Percentiles rank a stretch among this genome's conserved stretches.
Conservation (phyloP, 257 asterid genomes). For the Fraxinus quadrangulata region DNA sequence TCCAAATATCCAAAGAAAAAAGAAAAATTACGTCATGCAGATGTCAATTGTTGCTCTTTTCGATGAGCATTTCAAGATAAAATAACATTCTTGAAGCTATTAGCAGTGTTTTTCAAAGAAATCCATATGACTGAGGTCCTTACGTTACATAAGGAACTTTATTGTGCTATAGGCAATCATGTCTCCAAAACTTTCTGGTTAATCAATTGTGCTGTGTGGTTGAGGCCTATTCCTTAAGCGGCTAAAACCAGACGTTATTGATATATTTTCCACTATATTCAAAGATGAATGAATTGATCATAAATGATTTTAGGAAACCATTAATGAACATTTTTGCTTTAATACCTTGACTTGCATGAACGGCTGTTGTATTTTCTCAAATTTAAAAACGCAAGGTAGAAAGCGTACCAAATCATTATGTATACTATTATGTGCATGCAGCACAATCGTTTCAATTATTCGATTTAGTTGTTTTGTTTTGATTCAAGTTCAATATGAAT, state of each 20-base stretch:
- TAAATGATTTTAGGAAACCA: background rate
- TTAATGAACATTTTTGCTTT: background rate
- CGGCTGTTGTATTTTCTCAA: background rate
- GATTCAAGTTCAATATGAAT: too few species aligned
- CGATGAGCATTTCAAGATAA: background rate
- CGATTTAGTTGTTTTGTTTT: too few species aligned
- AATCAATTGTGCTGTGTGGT: background rate
- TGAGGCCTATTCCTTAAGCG: background rate
- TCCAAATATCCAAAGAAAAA: background rate
- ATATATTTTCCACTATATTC: background rate
- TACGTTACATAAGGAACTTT: background rate
- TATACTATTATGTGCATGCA: too few species aligned
- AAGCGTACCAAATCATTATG: slow-evolving; percentile 46
- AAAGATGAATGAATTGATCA: background rate
- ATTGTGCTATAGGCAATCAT: too few species aligned
- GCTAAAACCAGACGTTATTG: background rate
- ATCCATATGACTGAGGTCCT: background rate
- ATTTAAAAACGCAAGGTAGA: slow-evolving; percentile 17
- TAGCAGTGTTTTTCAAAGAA: background rate
- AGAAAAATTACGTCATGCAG: background rate
- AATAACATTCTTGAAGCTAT: background rate
- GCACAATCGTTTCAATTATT: too few species aligned
- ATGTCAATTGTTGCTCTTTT: background rate
- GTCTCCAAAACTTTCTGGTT: background rate
- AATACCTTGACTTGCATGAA: background rate